A percentile compares a stretch with the other conserved stretches of the same genome.
Evolutionary conservation across 2,329 filamentous ascomycete genomes (phyloP).

Genomic region (Botrytis tulipae): DNA sequence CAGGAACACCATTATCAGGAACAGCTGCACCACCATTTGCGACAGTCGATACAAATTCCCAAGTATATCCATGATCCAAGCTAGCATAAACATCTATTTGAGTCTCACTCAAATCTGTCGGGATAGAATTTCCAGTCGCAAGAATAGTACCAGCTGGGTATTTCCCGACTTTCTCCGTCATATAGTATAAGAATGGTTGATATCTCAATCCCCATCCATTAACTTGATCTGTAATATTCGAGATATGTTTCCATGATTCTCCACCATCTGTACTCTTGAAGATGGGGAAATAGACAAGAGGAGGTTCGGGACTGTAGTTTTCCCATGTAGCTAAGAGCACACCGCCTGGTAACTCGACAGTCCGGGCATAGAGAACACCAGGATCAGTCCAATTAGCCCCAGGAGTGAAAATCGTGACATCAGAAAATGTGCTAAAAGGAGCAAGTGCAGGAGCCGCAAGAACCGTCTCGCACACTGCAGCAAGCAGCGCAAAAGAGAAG

Average conservation of each 20-base stretch:
- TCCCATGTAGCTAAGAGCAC: slow-evolving; percentile 54
- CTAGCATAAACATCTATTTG: slow-evolving; percentile 70
- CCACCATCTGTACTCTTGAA: slow-evolving; percentile 54
- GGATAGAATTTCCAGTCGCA: slow-evolving; percentile 46
- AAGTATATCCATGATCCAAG: slow-evolving; percentile 56
- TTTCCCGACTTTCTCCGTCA: slow-evolving; percentile 56
- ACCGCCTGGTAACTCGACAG: slow-evolving; percentile 39
- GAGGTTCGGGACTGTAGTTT: slow-evolving; percentile 56
- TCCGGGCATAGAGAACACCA: slow-evolving; percentile 39
- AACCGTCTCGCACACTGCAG: slow-evolving; percentile 26
- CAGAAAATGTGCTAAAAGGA: slow-evolving; percentile 34
- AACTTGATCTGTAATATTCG: slow-evolving; percentile 60
- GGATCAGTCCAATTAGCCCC: slow-evolving; percentile 35
- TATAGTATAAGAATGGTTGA: slow-evolving; percentile 66
- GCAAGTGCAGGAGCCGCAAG: slow-evolving; percentile 26
- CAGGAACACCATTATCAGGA: slow-evolving; percentile 60
- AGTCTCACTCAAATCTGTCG: slow-evolving; percentile 56
- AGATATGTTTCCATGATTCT: slow-evolving; percentile 61
- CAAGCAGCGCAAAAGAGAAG: slow-evolving; percentile 23
- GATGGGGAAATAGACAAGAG: slow-evolving; percentile 51
- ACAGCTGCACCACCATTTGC: slow-evolving; percentile 59
- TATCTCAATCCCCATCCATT: slow-evolving; percentile 66
- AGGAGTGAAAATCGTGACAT: slow-evolving; percentile 35
- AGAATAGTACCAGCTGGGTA: slow-evolving; percentile 64
- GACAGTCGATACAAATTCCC: slow-evolving; percentile 66